These are phyloP conservation scores for Tubosaeta sp. DNA, from an alignment of 768 basidiomycete genomes.

Conservation along the genomic window DNA sequence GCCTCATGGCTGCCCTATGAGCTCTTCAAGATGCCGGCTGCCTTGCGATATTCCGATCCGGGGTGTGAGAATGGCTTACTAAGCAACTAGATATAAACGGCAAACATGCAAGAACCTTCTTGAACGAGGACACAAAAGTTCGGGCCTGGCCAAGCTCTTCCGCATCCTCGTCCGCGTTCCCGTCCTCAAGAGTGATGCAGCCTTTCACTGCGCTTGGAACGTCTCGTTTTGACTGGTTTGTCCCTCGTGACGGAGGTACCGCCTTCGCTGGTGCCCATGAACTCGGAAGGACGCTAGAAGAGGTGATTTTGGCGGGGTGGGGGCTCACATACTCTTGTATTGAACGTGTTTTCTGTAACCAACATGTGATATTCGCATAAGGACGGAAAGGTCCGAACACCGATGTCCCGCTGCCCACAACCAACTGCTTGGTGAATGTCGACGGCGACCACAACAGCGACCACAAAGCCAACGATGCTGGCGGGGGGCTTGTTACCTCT, in stretches of 20 bases:
- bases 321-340: slow-evolving; percentile 30
- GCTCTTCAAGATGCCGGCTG: too few relatives aligned
- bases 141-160: slow-evolving; percentile 79
- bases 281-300: slow-evolving; percentile 35
- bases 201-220: slow-evolving; percentile 30
- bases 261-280: slow-evolving; percentile 75
- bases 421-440: slow-evolving; percentile 38
- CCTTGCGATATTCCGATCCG: too few relatives aligned
- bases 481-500: slow-evolving; percentile 31
- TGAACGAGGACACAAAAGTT: slow-evolving; percentile 92
- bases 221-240: slow-evolving; percentile 44
- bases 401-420: slow-evolving; percentile 8
- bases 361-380: not conserved
- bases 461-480: slow-evolving; percentile 21
- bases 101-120: slow-evolving; percentile 1
- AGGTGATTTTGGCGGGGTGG: slow-evolving; percentile 27
- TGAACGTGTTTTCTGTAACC: not conserved
- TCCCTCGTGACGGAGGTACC: slow-evolving; percentile 54
- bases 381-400: not conserved
- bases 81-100: slow-evolving; percentile 32
- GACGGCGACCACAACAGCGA: slow-evolving; percentile 45
- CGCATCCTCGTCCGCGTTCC: slow-evolving; percentile 94
- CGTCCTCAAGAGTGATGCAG: slow-evolving; percentile 68
- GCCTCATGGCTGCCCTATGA: not conserved
- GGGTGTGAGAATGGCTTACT: slow-evolving; percentile 41